Evolutionary conservation across 176 grass and related monocot species (phyloP).

Genomic region (Aegilops bicornis): DNA sequence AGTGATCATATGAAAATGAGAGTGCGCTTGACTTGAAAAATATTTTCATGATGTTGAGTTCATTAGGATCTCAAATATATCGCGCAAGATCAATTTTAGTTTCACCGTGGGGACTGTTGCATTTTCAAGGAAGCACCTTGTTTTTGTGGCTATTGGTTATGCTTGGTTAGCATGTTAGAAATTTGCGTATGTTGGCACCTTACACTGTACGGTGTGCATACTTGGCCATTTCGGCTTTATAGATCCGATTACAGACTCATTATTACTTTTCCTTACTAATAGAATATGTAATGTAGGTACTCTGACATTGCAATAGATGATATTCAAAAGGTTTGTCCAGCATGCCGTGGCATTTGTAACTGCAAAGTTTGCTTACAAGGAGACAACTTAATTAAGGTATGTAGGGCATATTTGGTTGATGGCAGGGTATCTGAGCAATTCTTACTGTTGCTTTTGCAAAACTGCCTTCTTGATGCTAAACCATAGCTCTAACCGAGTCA

Average conservation of each 20-base stretch:
- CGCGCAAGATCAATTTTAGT: not conserved
- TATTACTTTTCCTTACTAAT: conserved; percentile 11
- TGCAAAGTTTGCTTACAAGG: conserved; percentile 84
- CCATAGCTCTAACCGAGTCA: no score
- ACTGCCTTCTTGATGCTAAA: no score
- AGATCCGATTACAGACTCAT: not conserved
- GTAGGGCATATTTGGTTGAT: not conserved
- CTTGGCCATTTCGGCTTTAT: not conserved
- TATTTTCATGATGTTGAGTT: conserved; percentile 10
- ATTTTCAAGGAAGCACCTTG: not conserved
- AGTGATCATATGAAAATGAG: not conserved
- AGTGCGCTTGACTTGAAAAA: not conserved
- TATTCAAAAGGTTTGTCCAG: conserved; percentile 77
- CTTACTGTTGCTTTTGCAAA: no score
- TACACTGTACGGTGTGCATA: not conserved
- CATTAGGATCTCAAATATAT: not conserved
- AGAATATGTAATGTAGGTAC: conserved; percentile 59
- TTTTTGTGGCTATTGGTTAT: not conserved
- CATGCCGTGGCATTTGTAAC: conserved; percentile 96
- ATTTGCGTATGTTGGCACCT: not conserved
- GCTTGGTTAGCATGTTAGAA: not conserved
- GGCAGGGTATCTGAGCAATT: not conserved
- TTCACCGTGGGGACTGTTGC: not conserved
- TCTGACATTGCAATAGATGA: conserved; percentile 77
- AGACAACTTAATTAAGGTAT: conserved; percentile 89